Conservation (phyloP, 2,329 filamentous ascomycete genomes). For the Sordariomycetes sp. region DNA sequence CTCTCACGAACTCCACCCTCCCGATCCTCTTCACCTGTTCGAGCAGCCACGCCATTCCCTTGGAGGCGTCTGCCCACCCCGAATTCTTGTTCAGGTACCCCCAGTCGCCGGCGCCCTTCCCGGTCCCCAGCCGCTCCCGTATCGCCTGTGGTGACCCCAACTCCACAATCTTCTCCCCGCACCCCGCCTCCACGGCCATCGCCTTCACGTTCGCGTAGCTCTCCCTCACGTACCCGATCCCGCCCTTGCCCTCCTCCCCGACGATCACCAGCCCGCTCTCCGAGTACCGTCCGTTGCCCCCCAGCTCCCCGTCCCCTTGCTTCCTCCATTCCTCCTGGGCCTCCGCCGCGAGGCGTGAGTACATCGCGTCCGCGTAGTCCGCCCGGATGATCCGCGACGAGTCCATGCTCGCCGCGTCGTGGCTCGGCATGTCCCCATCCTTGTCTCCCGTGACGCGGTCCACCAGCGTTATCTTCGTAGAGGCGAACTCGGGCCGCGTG, state of each 20-base stretch:
- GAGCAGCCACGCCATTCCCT: conserved; percentile 55
- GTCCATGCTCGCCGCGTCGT: conserved; percentile 51
- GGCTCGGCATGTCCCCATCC: conserved; percentile 43
- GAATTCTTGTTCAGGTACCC: conserved; percentile 66
- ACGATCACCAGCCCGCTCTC: conserved; percentile 60
- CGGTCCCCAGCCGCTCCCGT: conserved; percentile 31
- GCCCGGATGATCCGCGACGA: conserved; percentile 53
- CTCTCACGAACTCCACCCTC: conserved; percentile 45
- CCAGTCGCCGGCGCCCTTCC: conserved; percentile 43
- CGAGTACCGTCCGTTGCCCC: conserved; percentile 55
- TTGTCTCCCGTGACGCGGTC: conserved; percentile 32
- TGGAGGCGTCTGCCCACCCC: conserved; percentile 74
- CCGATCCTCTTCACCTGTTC: conserved; percentile 40
- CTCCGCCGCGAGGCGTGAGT: conserved; percentile 60
- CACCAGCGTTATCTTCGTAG: conserved; percentile 46
- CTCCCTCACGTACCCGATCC: conserved; percentile 46
- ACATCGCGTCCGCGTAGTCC: conserved; percentile 75
- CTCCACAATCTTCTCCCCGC: conserved; percentile 27
- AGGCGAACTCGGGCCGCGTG: conserved; percentile 43
- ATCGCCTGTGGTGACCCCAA: conserved; percentile 35
- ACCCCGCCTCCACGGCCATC: conserved; percentile 28
- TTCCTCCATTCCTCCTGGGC: conserved; percentile 63
- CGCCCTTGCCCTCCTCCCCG: conserved; percentile 33
- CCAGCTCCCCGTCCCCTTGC: conserved; percentile 38
- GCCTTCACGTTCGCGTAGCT: conserved; percentile 51